Conservation (phyloP, 2,329 filamentous ascomycete species). For the Exophiala bonariae region DNA sequence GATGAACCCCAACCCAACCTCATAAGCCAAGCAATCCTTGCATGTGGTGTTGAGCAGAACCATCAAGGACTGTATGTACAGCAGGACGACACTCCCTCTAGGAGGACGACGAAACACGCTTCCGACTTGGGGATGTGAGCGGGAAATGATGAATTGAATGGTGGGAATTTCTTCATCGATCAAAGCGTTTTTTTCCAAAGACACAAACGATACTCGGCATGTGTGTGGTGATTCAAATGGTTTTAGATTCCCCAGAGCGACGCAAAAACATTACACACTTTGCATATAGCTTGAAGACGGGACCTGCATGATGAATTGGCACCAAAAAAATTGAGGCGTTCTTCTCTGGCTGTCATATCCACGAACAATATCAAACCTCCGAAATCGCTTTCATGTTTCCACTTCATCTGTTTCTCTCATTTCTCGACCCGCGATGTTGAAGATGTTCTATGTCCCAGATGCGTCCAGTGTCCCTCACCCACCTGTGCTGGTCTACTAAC, state of each 20-base stretch:
- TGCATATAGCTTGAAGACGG: slow-evolving; percentile 6
- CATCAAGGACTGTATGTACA: neutral
- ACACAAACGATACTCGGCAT: neutral
- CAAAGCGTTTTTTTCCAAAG: neutral
- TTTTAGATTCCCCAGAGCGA: slow-evolving; percentile 1
- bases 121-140: neutral
- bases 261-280: no score
- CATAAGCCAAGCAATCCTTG: slow-evolving; percentile 49
- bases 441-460: no score
- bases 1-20: slow-evolving; percentile 86
- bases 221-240: neutral
- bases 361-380: slow-evolving; percentile 1
- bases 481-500: no score
- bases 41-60: neutral
- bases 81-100: neutral
- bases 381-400: no score
- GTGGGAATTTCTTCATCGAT: neutral
- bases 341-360: neutral
- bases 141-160: neutral
- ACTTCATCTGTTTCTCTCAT: no score
- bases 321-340: slow-evolving; percentile 4
- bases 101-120: neutral
- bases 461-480: no score
- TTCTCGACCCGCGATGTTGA: no score
- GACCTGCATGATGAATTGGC: slow-evolving; percentile 4